Conservation (phyloP, 2,329 filamentous ascomycete species). For the Alternaria atra region DNA sequence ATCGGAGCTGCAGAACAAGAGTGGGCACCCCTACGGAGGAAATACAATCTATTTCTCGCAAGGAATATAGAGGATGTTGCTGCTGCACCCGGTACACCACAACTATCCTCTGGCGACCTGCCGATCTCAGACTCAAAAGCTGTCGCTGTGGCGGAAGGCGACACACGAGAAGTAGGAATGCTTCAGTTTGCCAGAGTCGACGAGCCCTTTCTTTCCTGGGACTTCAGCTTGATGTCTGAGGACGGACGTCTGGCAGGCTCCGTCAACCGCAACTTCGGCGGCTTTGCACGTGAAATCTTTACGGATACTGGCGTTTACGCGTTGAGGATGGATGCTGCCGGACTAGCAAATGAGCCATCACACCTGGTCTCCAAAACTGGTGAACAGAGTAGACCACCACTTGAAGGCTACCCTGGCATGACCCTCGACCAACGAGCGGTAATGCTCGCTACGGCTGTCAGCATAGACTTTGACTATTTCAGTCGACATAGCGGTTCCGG, state of each 20-base stretch:
- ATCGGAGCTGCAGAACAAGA: slow-evolving; percentile 71
- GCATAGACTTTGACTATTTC: slow-evolving; percentile 74
- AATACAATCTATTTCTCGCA: slow-evolving; percentile 72
- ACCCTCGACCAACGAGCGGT: slow-evolving; percentile 71
- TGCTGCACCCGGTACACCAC: slow-evolving; percentile 48
- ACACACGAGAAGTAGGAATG: slow-evolving; percentile 57
- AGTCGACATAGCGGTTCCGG: slow-evolving; percentile 64
- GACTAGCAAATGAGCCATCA: slow-evolving; percentile 49
- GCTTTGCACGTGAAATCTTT: slow-evolving; percentile 70
- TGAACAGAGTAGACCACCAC: slow-evolving; percentile 26
- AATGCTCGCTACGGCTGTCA: slow-evolving; percentile 72
- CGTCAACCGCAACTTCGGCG: slow-evolving; percentile 70
- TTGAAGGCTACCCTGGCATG: slow-evolving; percentile 59
- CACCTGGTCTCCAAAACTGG: slow-evolving; percentile 53
- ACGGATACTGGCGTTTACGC: slow-evolving; percentile 73
- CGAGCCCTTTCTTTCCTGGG: slow-evolving; percentile 71
- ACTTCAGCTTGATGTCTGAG: slow-evolving; percentile 66
- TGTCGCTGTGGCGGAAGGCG: slow-evolving; percentile 52
- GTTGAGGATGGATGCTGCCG: slow-evolving; percentile 70
- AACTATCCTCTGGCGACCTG: slow-evolving; percentile 55
- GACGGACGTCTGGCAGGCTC: slow-evolving; percentile 64
- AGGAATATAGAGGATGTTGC: slow-evolving; percentile 55
- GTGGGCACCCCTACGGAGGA: slow-evolving; percentile 69
- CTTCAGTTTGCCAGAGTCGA: slow-evolving; percentile 69
- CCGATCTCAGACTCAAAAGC: slow-evolving; percentile 61